Base-by-base conservation (phyloP, 2,329 filamentous ascomycete species). In the Apiospora kogelbergensis region DNA sequence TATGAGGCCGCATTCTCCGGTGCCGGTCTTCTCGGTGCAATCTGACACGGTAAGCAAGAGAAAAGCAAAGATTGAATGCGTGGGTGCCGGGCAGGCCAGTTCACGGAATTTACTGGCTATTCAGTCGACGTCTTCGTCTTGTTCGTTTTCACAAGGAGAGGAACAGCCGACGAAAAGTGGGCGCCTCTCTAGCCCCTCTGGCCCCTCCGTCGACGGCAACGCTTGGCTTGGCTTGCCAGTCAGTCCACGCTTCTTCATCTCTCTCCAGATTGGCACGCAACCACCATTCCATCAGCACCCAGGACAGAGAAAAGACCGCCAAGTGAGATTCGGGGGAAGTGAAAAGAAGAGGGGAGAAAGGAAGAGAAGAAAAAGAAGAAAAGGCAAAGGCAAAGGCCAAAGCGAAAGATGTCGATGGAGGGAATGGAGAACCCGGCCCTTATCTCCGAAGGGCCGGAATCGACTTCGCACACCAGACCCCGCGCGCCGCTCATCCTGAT, bases 401-500 rank as follows among this genome's bases (percentile, higher is more conserved):
- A 33, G 15, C 26, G n/a, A 57, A 60, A 26, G 20, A 67, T 67
- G 65, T 22, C 46, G 90, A n/a, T 41, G 24, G 45, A 67, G 9
- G 68, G 41, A 6, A 20, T 75, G 40, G 73, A 73, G 0, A 78
- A 78, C 63, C 77, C 76, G 20, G 40, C 71, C 20, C 73, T 77
- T 44, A 77, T 79, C 69, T 74, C 78, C 70, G 70, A 75, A 67
- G 75, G 74, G 3, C 63, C 63, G 37, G 72, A 72, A 5, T 33
- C 46, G 17, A 66, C 63, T 11, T 69, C 71, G 26, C 70, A 71
- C 64, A 57, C 66, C 46, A 70, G 68, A 67, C 71, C 73, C 41
- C 73, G 70, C 13, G 72, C 80, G n/a, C 87, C 88, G 1, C 78
- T 88, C 63, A 79, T 90, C 69, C 81, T 90, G 57, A 79, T 89